These are phyloP conservation scores for Spergularia marina DNA, from an alignment of 148 eudicot species.

Conservation along the genomic window DNA sequence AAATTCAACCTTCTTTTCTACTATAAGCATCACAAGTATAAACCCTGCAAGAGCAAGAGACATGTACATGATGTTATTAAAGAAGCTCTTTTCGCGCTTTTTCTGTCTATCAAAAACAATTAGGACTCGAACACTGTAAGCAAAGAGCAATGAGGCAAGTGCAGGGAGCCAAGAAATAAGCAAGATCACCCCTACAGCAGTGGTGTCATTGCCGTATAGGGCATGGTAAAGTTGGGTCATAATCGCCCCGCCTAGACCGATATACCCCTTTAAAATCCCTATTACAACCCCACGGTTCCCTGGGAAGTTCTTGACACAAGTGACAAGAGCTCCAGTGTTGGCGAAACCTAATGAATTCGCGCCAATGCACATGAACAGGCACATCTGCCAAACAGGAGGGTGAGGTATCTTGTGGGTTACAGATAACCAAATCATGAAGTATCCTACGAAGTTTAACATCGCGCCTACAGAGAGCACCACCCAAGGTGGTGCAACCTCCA, in stretches of 20 bases:
- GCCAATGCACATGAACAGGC: constrained; percentile 13
- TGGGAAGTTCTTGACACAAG: constrained; percentile 16
- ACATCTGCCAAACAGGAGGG: constrained; percentile 20
- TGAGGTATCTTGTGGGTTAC: constrained; percentile 11
- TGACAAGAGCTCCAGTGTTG: constrained; percentile 13
- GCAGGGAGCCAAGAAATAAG: constrained; percentile 20
- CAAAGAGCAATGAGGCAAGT: constrained; percentile 6
- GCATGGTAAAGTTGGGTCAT: constrained; percentile 21
- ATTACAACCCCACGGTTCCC: constrained; percentile 20
- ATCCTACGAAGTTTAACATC: constrained; percentile 2
- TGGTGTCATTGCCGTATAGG: constrained; percentile 14
- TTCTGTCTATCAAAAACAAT: background rate
- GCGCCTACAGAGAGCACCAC: constrained; percentile 10
- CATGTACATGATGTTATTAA: background rate
- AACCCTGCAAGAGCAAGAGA: constrained; percentile 17
- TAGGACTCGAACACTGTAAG: constrained; percentile 11
- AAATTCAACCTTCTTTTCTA: constrained; percentile 2
- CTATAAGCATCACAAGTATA: constrained; percentile 11
- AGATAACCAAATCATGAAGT: constrained; percentile 20
- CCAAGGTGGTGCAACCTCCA: constrained; percentile 20
- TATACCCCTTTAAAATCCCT: constrained; percentile 20
- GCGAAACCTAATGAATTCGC: constrained; percentile 20
- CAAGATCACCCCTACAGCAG: constrained; percentile 13
- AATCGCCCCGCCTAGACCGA: constrained; percentile 17
- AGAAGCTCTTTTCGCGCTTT: constrained; percentile 15